Evolutionary conservation across 352 stramenopile species (phyloP), one percentile per base, ranked within the genome.

Genomic region (Pythium sukuiense): DNA sequence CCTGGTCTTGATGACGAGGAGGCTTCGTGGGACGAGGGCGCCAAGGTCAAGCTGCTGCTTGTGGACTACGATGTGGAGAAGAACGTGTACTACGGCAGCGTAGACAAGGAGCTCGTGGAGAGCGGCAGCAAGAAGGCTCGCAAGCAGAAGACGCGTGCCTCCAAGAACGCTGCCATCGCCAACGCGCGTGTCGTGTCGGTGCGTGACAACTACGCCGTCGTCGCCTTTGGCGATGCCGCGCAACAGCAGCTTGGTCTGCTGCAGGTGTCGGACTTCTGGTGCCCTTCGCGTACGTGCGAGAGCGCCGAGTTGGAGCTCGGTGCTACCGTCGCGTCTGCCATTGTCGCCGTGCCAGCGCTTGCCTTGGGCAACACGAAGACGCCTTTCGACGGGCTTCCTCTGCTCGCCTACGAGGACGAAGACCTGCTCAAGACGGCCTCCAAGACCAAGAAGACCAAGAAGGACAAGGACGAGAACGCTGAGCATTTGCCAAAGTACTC

Each of bases 21-120:
- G 6, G 70, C 54, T 8, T 55, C 71, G 26, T 90, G 77, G 76
- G 71, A 82, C 53, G 83, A 93, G 69, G 81, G 81, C 37, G 73
- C 87, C 57, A 73, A 61, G 37, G 74, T 92, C 32, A 93, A 95
- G 77, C 45, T 96, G 48, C 60, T 90, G 14, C 73, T 95, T 2
- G 84, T 88, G 1, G 86, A 96, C 72, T 96, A 89, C 67, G 87
- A 96, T 63, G 90, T 90, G 52, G 88, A 88, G 30, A 96, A 95
- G 76, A 76, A 77, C 45, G 79, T 96, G 39, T 96, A 85, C 68
- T 94, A 85, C 49, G 88, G 76, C 11, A 61, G 70, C 26, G 66
- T 77, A 12, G 76, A 83, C 33, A 64, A 66, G 2, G 58, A 61
- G n/a, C 71, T 94, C 8, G 83, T 92, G 2, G 77, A 80, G 56